These are phyloP conservation scores for Fibroporia radiculosa DNA, from an alignment of 768 basidiomycete species.

Conservation along the genomic window DNA sequence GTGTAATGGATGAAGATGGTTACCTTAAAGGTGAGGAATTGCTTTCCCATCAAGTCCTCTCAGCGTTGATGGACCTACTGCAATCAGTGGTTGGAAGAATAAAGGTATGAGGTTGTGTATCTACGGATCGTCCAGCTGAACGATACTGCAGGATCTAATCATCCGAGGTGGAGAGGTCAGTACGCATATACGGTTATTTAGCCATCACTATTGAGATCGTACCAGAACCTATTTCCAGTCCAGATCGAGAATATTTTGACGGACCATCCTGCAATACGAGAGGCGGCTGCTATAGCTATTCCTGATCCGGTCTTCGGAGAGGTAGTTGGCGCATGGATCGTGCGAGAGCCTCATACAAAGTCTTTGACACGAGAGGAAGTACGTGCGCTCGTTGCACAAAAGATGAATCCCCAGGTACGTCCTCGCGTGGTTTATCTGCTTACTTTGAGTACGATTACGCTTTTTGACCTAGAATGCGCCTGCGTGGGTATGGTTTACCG, in stretches of 20 bases:
- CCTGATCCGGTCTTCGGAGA: constrained; percentile 66
- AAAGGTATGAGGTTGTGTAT: constrained; percentile 41
- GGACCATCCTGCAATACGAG: constrained; percentile 46
- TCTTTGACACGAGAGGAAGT: constrained; percentile 38
- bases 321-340: constrained; percentile 76
- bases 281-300: constrained; percentile 70
- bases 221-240: constrained; percentile 73
- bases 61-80: neutral
- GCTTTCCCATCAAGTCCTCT: neutral
- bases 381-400: constrained; percentile 40
- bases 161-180: constrained; percentile 79
- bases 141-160: constrained; percentile 57
- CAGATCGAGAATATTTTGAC: constrained; percentile 76
- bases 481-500: constrained; percentile 77
- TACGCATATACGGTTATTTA: neutral
- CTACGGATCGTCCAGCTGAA: neutral
- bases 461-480: constrained; percentile 58
- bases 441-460: neutral
- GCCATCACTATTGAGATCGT: neutral
- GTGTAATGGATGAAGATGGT: constrained; percentile 73
- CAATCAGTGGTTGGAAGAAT: constrained; percentile 65
- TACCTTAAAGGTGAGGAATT: constrained; percentile 56
- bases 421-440: neutral
- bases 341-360: constrained; percentile 31
- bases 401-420: constrained; percentile 76